A percentile compares a stretch with the other conserved stretches of the same genome.
phyloP scores from a whole-genome alignment of 2,329 filamentous ascomycete species.

The Verticillium nonalfalfae region DNA sequence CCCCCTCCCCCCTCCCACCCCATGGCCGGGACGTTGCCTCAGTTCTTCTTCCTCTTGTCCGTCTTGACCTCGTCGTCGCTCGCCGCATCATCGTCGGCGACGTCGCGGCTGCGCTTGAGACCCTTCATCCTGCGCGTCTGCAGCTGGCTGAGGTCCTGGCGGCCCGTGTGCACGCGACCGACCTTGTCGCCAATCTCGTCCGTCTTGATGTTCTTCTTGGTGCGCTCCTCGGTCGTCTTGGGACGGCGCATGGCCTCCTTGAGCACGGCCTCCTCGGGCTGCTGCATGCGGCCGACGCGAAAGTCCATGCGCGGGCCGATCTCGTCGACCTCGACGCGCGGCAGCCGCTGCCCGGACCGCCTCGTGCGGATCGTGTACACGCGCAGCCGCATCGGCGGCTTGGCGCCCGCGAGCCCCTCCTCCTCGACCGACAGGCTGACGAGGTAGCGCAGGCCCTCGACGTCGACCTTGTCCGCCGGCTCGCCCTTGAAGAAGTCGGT shows the following conservation, averaged over 20 bases:
- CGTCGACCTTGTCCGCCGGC: constrained; percentile 75
- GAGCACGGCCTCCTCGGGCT: constrained; percentile 71
- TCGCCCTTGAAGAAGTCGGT: constrained; percentile 85
- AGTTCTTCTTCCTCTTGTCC: constrained; percentile 9
- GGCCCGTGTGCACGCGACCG: constrained; percentile 83
- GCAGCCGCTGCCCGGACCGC: constrained; percentile 79
- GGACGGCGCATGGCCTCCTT: constrained; percentile 90
- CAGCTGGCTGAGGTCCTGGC: constrained; percentile 78
- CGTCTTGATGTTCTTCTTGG: constrained; percentile 95
- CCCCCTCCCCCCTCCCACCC: neutral
- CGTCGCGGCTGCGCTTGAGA: constrained; percentile 72
- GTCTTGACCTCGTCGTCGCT: constrained; percentile 37
- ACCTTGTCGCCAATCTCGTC: constrained; percentile 95
- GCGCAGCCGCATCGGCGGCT: constrained; percentile 60
- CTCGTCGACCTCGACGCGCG: constrained; percentile 88
- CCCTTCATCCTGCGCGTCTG: constrained; percentile 99
- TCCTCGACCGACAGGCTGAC: constrained; percentile 76
- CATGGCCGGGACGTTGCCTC: neutral
- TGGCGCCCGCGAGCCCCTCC: constrained; percentile 32
- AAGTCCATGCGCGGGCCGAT: constrained; percentile 95
- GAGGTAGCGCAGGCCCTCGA: constrained; percentile 90
- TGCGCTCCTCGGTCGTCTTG: constrained; percentile 65
- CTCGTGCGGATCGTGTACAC: constrained; percentile 83
- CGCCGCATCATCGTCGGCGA: constrained; percentile 44
- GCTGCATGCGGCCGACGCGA: constrained; percentile 70